Evolutionary conservation across 306 rosid species (phyloP).

Genomic region (Crotalaria pallida): DNA sequence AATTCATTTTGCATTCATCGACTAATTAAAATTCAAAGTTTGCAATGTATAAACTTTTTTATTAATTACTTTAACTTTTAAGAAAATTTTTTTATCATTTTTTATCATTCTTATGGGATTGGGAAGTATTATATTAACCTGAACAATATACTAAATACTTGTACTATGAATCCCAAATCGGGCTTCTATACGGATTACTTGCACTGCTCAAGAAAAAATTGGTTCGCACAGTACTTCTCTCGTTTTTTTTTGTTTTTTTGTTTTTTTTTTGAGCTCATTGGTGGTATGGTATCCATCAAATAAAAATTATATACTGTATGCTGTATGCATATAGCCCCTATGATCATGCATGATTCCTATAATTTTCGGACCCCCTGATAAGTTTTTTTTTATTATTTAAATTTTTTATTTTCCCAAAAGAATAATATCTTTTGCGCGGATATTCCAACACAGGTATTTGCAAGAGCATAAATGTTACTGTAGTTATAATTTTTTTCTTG

Average conservation of each 20-base stretch:
- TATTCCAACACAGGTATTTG: not conserved
- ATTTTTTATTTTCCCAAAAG: not conserved
- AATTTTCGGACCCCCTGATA: not conserved
- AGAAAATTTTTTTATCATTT: too few relatives aligned
- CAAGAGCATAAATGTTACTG: too few relatives aligned
- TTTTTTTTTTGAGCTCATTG: not conserved
- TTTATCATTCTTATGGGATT: not conserved
- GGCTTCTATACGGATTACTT: slow-evolving; percentile 1
- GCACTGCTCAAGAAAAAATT: slow-evolving; percentile 59
- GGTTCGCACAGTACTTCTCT: not conserved
- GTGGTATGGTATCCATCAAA: not conserved
- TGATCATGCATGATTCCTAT: slow-evolving; percentile 9
- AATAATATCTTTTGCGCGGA: not conserved
- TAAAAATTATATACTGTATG: too few relatives aligned
- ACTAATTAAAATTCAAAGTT: too few relatives aligned
- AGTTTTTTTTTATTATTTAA: not conserved
- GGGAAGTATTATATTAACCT: not conserved
- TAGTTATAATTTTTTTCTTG: too few relatives aligned
- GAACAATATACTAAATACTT: too few relatives aligned
- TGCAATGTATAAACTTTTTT: too few relatives aligned
- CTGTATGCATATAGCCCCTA: not conserved
- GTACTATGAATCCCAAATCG: not conserved
- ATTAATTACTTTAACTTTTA: too few relatives aligned
- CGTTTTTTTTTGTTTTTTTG: not conserved
- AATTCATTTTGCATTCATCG: too few relatives aligned